phyloP scores from a whole-genome alignment of 352 stramenopile genomes.

The Globisporangium mamillatum region DNA sequence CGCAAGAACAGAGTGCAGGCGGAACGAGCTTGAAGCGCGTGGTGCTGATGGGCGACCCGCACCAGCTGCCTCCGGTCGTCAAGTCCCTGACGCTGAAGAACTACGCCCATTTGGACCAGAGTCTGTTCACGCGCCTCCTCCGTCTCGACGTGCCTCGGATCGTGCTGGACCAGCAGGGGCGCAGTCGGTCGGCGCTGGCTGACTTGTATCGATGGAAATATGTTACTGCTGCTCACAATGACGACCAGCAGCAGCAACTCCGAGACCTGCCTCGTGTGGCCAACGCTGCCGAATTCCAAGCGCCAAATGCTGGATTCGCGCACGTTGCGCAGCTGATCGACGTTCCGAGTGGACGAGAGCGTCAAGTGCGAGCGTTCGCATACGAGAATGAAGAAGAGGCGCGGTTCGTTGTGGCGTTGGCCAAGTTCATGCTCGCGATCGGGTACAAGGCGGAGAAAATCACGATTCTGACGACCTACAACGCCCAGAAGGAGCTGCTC shows the following conservation, averaged over 20 bases:
- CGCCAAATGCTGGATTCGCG: constrained; percentile 88
- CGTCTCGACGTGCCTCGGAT: constrained; percentile 91
- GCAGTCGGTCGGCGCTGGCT: constrained; percentile 3
- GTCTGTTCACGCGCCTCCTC: constrained; percentile 93
- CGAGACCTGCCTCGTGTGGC: constrained; percentile 10
- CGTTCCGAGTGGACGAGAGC: constrained; percentile 61
- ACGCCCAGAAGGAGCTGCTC: constrained; percentile 93
- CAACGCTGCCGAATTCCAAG: constrained; percentile 27
- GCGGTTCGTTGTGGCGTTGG: constrained; percentile 91
- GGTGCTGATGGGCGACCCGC: constrained; percentile 93
- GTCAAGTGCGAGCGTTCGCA: constrained; percentile 72
- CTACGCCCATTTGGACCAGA: constrained; percentile 93
- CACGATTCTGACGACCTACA: constrained; percentile 94
- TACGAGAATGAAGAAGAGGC: constrained; percentile 96
- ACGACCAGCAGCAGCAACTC: not conserved
- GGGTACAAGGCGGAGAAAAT: constrained; percentile 92
- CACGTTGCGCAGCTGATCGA: constrained; percentile 91
- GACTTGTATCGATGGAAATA: constrained; percentile 16
- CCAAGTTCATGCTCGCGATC: constrained; percentile 91
- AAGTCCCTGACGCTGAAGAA: constrained; percentile 85
- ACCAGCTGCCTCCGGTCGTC: constrained; percentile 91
- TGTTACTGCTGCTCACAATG: not conserved
- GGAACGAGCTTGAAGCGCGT: constrained; percentile 86
- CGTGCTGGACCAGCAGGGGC: constrained; percentile 61
- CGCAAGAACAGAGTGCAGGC: constrained; percentile 1